Percentiles rank a stretch among this genome's conserved stretches.
Evolutionary conservation across 176 grass and related monocot species (phyloP).

Genomic region (Cenchrus fungigraminus): DNA sequence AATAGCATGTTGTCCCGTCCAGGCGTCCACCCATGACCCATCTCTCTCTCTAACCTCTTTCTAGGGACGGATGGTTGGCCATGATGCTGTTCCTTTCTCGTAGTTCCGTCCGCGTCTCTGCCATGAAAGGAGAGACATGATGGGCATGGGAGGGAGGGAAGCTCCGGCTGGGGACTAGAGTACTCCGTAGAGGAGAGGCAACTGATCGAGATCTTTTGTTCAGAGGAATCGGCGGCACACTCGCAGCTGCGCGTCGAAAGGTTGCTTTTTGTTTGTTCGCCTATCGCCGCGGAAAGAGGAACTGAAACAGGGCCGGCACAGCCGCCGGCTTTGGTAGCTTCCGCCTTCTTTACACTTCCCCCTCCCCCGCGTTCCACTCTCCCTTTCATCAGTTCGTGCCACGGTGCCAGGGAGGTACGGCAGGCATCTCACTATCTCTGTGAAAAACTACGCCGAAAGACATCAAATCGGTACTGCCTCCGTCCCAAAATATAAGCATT

Average conservation of each 20-base stretch:
- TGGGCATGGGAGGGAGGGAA: conserved; percentile 10
- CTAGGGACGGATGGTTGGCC: conserved; percentile 39
- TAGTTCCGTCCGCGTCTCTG: conserved; percentile 22
- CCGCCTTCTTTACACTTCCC: neutral
- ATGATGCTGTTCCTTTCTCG: conserved; percentile 50
- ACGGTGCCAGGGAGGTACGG: no score
- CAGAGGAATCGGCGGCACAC: conserved; percentile 34
- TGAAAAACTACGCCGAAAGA: neutral
- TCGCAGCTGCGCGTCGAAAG: conserved; percentile 54
- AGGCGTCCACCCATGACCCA: no score
- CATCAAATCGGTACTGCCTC: no score
- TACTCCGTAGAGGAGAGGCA: neutral
- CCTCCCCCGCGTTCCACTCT: neutral
- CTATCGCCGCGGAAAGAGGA: neutral
- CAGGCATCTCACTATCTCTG: conserved; percentile 21
- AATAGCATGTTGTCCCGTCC: neutral
- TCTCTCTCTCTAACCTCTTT: neutral
- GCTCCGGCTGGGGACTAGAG: neutral
- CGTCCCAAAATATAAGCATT: no score
- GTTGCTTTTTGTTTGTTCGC: conserved; percentile 72
- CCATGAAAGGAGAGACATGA: conserved; percentile 54
- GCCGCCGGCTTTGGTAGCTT: conserved; percentile 18
- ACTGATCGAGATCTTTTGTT: neutral
- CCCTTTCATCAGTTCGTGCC: neutral
- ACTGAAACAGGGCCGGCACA: neutral